Evolutionary conservation across 495 filamentous ascomycete genomes (phyloP).

Genomic region (Venustampulla echinocandica): DNA sequence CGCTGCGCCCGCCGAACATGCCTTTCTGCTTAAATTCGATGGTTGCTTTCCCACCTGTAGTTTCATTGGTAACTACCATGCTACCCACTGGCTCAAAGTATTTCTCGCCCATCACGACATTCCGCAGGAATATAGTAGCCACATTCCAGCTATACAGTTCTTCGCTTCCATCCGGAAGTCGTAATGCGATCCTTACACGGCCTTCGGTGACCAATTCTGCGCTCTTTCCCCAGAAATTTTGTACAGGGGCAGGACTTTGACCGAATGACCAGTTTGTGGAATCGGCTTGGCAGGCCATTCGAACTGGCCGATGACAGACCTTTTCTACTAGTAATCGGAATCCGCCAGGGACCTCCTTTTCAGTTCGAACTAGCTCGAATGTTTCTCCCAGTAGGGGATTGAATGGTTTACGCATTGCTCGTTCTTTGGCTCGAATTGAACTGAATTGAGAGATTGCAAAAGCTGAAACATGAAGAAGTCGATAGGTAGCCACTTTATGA

Average conservation of each 20-base stretch:
- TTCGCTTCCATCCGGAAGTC: conserved; percentile 49
- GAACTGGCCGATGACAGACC: conserved; percentile 82
- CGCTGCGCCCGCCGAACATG: conserved; percentile 91
- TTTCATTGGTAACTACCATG: conserved; percentile 75
- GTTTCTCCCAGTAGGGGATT: conserved; percentile 97
- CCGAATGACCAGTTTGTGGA: conserved; percentile 71
- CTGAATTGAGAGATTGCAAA: conserved; percentile 84
- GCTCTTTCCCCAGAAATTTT: conserved; percentile 98
- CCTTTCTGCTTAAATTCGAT: conserved; percentile 86
- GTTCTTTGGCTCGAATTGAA: conserved; percentile 70
- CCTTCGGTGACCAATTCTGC: conserved; percentile 90
- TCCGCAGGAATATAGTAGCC: conserved; percentile 83
- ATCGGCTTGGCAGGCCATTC: conserved; percentile 89
- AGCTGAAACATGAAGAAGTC: conserved; percentile 75
- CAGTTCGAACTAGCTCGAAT: conserved; percentile 83
- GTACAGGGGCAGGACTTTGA: conserved; percentile 77
- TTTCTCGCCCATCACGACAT: conserved; percentile 96
- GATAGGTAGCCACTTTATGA: conserved; percentile 49
- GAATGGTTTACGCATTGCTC: conserved; percentile 93
- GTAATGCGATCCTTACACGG: conserved; percentile 61
- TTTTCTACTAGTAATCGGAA: conserved; percentile 92
- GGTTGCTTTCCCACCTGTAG: conserved; percentile 65
- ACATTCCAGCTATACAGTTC: conserved; percentile 79
- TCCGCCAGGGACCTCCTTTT: conserved; percentile 54
- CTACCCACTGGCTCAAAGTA: conserved; percentile 92